These are phyloP conservation scores for Selaginella moellendorffii DNA, from an alignment of 75 land plant genomes.

Conservation along the genomic window DNA sequence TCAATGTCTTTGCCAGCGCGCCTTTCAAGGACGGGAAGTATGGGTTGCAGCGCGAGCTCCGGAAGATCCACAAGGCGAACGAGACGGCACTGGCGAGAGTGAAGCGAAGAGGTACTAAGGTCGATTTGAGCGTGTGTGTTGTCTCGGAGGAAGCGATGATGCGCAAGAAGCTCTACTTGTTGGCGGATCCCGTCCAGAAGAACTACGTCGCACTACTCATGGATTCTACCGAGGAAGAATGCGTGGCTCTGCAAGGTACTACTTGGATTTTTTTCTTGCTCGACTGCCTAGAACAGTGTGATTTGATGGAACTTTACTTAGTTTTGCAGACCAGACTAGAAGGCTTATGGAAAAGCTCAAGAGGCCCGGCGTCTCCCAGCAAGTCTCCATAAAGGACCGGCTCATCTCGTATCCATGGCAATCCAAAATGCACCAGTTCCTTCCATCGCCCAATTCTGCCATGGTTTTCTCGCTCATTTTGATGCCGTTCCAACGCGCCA, in stretches of 20 bases:
- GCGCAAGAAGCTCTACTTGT: constrained; percentile 24
- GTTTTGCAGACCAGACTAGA: constrained; percentile 13
- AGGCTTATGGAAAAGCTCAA: constrained; percentile 22
- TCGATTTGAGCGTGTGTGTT: constrained; percentile 7
- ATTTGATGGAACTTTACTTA: neutral
- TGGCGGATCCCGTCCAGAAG: constrained; percentile 21
- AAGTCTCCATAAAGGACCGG: constrained; percentile 41
- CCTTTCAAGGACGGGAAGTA: constrained; percentile 23
- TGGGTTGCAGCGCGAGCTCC: constrained; percentile 27
- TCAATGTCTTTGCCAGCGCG: constrained; percentile 11
- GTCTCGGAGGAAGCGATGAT: constrained; percentile 25
- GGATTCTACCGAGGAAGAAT: constrained; percentile 34
- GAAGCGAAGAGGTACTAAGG: constrained; percentile 19
- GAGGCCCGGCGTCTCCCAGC: constrained; percentile 21
- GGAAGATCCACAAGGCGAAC: constrained; percentile 21
- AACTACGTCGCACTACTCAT: constrained; percentile 34
- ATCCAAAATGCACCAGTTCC: constrained; percentile 37
- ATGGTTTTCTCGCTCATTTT: constrained; percentile 39
- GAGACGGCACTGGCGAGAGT: constrained; percentile 30
- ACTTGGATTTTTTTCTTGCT: neutral
- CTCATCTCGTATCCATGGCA: constrained; percentile 61
- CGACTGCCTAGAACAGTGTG: constrained; percentile 1
- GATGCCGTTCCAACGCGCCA: constrained; percentile 25
- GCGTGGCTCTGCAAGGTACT: constrained; percentile 34
- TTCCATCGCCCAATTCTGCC: constrained; percentile 26